Base-by-base conservation (phyloP, 2,329 filamentous ascomycete species). In the Davidsoniella virescens region DNA sequence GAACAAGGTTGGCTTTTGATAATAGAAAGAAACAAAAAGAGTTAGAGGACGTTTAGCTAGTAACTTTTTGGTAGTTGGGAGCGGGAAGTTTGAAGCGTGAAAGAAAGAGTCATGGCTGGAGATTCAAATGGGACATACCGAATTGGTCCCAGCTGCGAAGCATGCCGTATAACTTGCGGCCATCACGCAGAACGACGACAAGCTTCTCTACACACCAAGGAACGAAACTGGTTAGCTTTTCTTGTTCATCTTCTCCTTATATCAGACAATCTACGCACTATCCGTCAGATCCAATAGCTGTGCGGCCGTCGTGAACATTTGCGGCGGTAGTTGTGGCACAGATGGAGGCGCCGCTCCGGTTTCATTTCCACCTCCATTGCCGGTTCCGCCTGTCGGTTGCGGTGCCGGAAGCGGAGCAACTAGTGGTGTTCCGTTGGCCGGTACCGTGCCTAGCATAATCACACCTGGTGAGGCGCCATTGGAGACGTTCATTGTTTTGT, bases 261-360 rank as follows among this genome's bases (percentile, higher is more conserved):
- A n/a, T n/a, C n/a, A 4, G 4, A 20, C 18, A 29, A 29, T 10
- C 26, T 8, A 29, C 84, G 71, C 78, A 96, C 90, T 98, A 70
- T 98, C 92, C 59, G 92, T 96, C 60, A 98, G 74, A 64, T 98
- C 92, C 53, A 98, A 71, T 53, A 98, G 72, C 70, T 96, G 92
- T 50, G 92, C 88, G 29, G 92, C 92, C 29, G 92, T 98, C 16
- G 92, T 94, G 69, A 98, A 98, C 83, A 96, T 95, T 70, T 98
- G 90, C 53, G 88, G 88, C 12, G 85, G 85, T 38, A 90, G 70
- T 65, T 86, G 83, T 44, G 70, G 68, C 50, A 69, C 64, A 10
- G 26, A 29, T 29, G 26, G 26, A 7, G 26, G 26, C 26, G 26
- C 26, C 9, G 9, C 26, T 29, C 61, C 67, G 7, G 59, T 57